These are phyloP conservation scores for Acorus gramineus DNA, from an alignment of 106 monocot genomes.

Conservation along the genomic window DNA sequence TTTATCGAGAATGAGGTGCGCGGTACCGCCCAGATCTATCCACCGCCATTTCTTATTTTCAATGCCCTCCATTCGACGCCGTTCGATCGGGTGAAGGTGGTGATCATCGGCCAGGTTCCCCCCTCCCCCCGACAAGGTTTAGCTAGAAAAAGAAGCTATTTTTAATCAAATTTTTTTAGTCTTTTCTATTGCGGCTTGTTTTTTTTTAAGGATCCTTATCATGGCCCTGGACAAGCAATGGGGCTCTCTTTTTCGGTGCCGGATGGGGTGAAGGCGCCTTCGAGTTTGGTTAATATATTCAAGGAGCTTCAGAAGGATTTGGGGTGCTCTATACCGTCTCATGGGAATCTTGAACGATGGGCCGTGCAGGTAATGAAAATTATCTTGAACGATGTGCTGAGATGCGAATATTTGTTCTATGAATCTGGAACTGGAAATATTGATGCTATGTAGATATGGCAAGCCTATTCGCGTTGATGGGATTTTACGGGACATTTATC, in stretches of 20 bases:
- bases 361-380: conserved; percentile 55
- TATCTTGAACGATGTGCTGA: neutral
- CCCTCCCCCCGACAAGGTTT: no score
- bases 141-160: no score
- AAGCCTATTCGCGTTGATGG: no score
- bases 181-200: no score
- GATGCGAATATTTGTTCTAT: no score
- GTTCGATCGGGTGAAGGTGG: conserved; percentile 65
- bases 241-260: conserved; percentile 88
- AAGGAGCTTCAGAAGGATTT: conserved; percentile 84
- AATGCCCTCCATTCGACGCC: conserved; percentile 80
- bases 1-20: conserved; percentile 69
- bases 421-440: no score
- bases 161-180: no score
- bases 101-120: conserved; percentile 93
- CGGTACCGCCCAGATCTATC: conserved; percentile 60
- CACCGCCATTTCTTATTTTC: conserved; percentile 72
- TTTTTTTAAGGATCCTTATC: conserved; percentile 76
- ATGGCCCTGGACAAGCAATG: conserved; percentile 97
- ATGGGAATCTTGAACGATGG: conserved; percentile 95
- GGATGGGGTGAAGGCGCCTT: conserved; percentile 63
- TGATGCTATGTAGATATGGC: no score
- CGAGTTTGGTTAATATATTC: conserved; percentile 86
- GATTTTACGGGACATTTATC: no score
- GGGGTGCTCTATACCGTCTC: conserved; percentile 69